Percentiles rank a stretch among this genome's conserved stretches.
These are phyloP conservation scores for Xylariaceae sp. DNA, from an alignment of 2,329 filamentous ascomycete species.

Conservation along the genomic window DNA sequence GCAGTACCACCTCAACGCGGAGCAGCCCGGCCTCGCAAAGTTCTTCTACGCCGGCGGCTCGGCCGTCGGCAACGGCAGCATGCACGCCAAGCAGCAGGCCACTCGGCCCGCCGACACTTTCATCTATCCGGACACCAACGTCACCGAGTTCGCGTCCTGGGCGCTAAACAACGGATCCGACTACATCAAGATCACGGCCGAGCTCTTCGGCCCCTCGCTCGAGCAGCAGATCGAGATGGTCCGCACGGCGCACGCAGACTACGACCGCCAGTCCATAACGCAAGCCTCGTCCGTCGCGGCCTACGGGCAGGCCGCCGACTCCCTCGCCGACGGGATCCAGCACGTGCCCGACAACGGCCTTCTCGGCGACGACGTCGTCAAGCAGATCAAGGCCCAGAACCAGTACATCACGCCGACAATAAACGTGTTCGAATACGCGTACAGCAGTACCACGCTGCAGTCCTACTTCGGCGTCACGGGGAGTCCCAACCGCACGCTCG, in stretches of 20 bases:
- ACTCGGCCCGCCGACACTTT: constrained; percentile 5
- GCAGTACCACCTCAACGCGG: constrained; percentile 8
- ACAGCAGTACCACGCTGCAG: constrained; percentile 10
- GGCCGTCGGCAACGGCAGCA: constrained; percentile 6
- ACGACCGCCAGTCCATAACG: constrained; percentile 11
- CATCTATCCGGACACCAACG: constrained; percentile 8
- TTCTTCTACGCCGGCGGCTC: constrained; percentile 8
- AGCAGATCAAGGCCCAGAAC: constrained; percentile 10
- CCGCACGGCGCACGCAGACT: constrained; percentile 8
- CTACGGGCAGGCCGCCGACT: constrained; percentile 12
- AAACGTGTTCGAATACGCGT: constrained; percentile 18
- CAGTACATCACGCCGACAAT: constrained; percentile 18
- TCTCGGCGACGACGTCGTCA: constrained; percentile 6
- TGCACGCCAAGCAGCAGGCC: constrained; percentile 8
- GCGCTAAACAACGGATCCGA: constrained; percentile 15
- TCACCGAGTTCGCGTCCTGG: constrained; percentile 10
- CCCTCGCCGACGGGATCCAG: constrained; percentile 15
- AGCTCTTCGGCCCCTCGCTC: constrained; percentile 9
- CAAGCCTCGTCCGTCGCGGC: constrained; percentile 11
- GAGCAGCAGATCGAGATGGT: constrained; percentile 15
- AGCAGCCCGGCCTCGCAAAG: constrained; percentile 10
- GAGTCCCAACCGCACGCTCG: constrained; percentile 10
- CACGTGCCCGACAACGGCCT: constrained; percentile 18
- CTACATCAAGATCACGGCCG: constrained; percentile 13
- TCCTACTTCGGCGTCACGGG: constrained; percentile 11